Evolutionary conservation across 257 asterid species (phyloP).

Genomic region (Nicotiana tomentosiformis): DNA sequence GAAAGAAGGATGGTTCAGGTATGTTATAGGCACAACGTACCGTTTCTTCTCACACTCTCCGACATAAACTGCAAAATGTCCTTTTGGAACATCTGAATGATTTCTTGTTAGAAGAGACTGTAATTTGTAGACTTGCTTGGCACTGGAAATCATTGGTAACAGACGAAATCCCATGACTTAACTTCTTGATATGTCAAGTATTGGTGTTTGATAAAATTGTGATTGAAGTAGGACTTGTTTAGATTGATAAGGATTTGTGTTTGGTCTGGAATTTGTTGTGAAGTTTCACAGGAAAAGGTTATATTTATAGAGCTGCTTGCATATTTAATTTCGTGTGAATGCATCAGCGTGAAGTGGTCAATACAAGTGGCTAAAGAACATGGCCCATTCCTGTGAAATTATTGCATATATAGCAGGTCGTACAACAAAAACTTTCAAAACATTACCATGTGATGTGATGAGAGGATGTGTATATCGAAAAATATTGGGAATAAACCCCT

Average conservation of each 20-base stretch:
- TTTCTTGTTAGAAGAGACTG: background rate
- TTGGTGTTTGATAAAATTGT: background rate
- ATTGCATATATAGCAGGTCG: no score
- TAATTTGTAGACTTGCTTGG: background rate
- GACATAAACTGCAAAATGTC: constrained; percentile 12
- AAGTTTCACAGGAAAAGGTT: background rate
- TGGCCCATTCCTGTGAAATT: no score
- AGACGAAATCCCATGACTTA: background rate
- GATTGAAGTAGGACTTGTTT: background rate
- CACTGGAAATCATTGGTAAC: background rate
- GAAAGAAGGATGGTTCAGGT: constrained; percentile 14
- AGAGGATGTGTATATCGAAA: background rate
- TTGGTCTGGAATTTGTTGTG: background rate
- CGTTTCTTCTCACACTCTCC: constrained; percentile 11
- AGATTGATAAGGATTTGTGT: background rate
- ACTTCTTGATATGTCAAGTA: background rate
- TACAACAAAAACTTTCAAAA: background rate
- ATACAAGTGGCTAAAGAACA: no score
- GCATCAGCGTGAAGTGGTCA: no score
- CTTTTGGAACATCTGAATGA: constrained; percentile 14
- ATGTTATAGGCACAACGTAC: constrained; percentile 5
- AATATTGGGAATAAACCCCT: no score
- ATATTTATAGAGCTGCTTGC: background rate
- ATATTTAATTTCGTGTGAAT: background rate
- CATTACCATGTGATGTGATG: background rate